Base-by-base conservation (phyloP, 495 filamentous ascomycete species). In the Aspergillus saccharolyticus region DNA sequence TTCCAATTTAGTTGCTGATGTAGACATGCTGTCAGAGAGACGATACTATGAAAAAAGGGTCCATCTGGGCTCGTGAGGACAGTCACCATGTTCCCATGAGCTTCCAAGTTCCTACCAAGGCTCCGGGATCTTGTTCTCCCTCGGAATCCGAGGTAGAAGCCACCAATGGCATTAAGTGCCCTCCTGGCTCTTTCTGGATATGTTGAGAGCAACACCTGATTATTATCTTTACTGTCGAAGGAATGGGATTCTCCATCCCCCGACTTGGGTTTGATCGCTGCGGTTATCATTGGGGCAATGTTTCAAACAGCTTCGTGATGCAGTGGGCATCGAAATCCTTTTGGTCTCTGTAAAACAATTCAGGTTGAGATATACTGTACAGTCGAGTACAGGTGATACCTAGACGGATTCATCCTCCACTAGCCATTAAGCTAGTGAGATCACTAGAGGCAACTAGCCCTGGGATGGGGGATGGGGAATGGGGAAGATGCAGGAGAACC, bases 391-490 rank as follows among this genome's bases (percentile, higher is more conserved):
- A 30, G 25, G 4, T 30, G 25, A 30, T 24, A 39, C 14, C 51
- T 54, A 47, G 44, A 24, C 52, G 39, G 24, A 30, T 22, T 20
- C 52, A 22, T 54, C 51, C 30, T 19, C 45, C 52, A 51, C 52
- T 51, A 53, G 43, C n/a, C 28, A 4, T 30, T 10, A 14, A 42
- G 28, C 59, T 65, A 65, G 53, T 42, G 56, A 20, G 21, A 30
- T 44, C 19, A 57, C 58, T 57, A 63, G 60, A 58, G 60, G 54
- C 53, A 57, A 56, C 59, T 62, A 62, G 55, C 47, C 53, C 39
- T 55, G 59, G 54, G 59, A 47, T 52, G 57, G 59, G 59, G 59
- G 57, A 58, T 28, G 3, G 25, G 25, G 19, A n/a, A 58, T 28
- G 3, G 25, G 25, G 19, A n/a, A 45, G 44, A 54, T 59, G 59